These are phyloP conservation scores for Xylariaceae sp. DNA, from an alignment of 2,329 filamentous ascomycete species.

Conservation along the genomic window DNA sequence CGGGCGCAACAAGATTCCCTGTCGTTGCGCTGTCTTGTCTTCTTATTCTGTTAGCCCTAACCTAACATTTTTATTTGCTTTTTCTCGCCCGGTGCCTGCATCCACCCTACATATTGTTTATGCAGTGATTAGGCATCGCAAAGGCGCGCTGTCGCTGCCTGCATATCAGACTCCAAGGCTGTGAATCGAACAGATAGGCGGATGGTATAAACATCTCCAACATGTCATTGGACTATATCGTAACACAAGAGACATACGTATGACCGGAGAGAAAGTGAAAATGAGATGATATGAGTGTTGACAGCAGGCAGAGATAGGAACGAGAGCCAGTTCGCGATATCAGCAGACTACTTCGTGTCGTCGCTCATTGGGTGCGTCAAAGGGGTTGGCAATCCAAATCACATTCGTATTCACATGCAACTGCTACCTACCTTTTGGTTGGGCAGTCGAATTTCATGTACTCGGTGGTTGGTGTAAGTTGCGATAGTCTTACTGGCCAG, in stretches of 20 bases:
- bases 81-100: neutral
- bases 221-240: too few relatives aligned
- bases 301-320: neutral
- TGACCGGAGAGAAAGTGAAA: neutral
- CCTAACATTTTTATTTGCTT: too few relatives aligned
- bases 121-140: neutral
- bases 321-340: neutral
- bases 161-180: neutral
- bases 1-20: neutral
- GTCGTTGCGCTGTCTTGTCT: neutral
- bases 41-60: too few relatives aligned
- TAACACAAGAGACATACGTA: neutral
- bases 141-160: neutral
- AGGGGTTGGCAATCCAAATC: conserved; percentile 2
- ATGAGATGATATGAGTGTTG: neutral
- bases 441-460: conserved; percentile 8
- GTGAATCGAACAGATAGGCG: neutral
- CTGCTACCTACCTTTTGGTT: conserved; percentile 7
- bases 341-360: neutral
- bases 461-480: conserved; percentile 10
- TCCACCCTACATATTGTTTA: neutral
- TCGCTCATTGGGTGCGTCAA: conserved; percentile 1
- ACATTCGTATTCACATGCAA: conserved; percentile 10
- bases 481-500: conserved; percentile 11
- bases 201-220: neutral